Evolutionary conservation across 75 land plant genomes (phyloP).

Genomic region (Picea glauca): DNA sequence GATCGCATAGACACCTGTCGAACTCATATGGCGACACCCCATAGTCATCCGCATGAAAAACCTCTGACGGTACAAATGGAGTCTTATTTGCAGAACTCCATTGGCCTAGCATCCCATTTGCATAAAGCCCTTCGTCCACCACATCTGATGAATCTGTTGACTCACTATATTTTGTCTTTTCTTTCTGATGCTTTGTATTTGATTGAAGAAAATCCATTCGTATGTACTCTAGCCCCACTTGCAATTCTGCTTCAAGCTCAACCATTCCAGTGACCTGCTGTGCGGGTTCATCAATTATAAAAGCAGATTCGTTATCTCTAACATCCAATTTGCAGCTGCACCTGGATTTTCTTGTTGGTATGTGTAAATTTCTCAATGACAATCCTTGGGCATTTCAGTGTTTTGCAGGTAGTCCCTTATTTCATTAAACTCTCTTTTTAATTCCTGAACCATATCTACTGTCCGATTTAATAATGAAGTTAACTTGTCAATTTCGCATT

Average conservation of each 20-base stretch:
- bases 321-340: background rate
- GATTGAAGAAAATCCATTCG: too few species aligned
- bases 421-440: background rate
- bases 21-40: constrained; percentile 6
- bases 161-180: too few species aligned
- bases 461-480: background rate
- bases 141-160: too few species aligned
- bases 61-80: background rate
- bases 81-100: background rate
- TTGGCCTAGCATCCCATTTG: background rate
- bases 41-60: background rate
- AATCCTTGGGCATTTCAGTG: background rate
- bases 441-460: background rate
- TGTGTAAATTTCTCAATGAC: background rate
- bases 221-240: background rate
- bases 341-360: background rate
- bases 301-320: background rate
- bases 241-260: background rate
- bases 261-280: background rate
- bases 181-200: too few species aligned
- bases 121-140: too few species aligned
- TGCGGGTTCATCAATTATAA: background rate
- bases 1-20: too few species aligned
- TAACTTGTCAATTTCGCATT: background rate
- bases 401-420: background rate